Conservation (phyloP, 139 green algal species). For the Astrephomene gubernaculifera region DNA sequence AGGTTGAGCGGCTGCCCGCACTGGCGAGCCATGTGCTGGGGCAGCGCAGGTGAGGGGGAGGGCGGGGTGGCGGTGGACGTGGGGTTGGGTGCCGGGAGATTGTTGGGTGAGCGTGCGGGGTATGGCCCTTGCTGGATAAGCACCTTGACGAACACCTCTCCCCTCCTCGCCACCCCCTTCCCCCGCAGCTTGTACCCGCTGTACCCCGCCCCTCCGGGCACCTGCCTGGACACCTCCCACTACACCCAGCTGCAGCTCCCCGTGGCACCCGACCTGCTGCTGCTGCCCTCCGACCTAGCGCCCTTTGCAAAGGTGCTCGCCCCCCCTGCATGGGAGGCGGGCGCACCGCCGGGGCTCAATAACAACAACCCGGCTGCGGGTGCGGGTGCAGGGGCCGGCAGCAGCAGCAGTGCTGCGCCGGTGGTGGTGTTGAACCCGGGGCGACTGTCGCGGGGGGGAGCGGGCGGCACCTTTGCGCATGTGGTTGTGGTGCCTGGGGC, state of each 20-base stretch:
- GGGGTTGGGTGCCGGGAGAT: background rate
- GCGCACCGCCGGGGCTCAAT: slow-evolving; percentile 8
- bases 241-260: slow-evolving; percentile 71
- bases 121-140: no score
- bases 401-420: background rate
- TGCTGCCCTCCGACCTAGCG: slow-evolving; percentile 93
- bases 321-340: slow-evolving; percentile 6
- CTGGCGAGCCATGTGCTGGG: slow-evolving; percentile 82
- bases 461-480: slow-evolving; percentile 82
- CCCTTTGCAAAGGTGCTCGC: slow-evolving; percentile 88
- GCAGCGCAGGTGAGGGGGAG: slow-evolving; percentile 70
- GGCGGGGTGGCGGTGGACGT: background rate
- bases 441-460: slow-evolving; percentile 75
- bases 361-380: background rate
- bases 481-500: slow-evolving; percentile 56
- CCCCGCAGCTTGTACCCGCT: slow-evolving; percentile 88
- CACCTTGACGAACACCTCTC: no score
- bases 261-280: slow-evolving; percentile 84
- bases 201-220: slow-evolving; percentile 79
- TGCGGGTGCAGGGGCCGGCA: background rate
- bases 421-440: slow-evolving; percentile 88
- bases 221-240: slow-evolving; percentile 82
- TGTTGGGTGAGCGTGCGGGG: no score
- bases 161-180: background rate
- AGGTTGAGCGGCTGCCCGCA: slow-evolving; percentile 77